Base-by-base conservation (phyloP, 2,329 filamentous ascomycete genomes). In the Fusarium incarnatum region DNA sequence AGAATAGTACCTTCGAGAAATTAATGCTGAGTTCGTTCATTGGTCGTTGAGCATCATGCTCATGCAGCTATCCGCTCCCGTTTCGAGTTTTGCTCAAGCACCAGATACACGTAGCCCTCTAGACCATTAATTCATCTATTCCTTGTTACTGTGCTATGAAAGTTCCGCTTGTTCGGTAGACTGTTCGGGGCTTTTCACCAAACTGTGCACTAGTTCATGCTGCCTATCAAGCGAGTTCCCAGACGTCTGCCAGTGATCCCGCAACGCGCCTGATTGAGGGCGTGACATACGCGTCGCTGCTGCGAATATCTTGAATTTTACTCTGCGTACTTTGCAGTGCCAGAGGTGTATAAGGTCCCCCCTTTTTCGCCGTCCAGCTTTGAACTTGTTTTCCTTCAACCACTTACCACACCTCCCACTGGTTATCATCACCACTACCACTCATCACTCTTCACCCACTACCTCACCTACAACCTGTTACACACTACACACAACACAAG, bases 11-110 rank as follows among this genome's bases (percentile, higher is more conserved):
- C 32, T 37, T n/a, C 9, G 18, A n/a, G 34, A 37, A 37, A 5
- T 2, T 5, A 37, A 0, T 5, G 32, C 16, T 0, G 0, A 37
- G 5, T 37, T 10, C 34, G 34, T 4, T 37, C 3, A 37, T 37
- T 37, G 34, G 34, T 3, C 34, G 9, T 37, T 6, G 34, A n/a
- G 5, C 18, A 11, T 34, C 16, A 10, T n/a, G 34, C 3, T n/a
- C 34, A 2, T 37, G 34, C 34, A 37, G 18, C 34, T 37, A 37
- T 37, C 34, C 34, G 34, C 34, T 37, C 34, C 34, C 34, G 34
- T 2, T 4, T 37, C 34, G 34, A 37, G 10, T n/a, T 37, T 37
- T 37, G 5, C 34, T 37, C 34, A 5, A 37, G 34, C 16, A 37
- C 34, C 16, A n/a, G 18, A 37, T 37, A 11, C 34, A n/a, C 34